Evolutionary conservation across 2,329 filamentous ascomycete genomes (phyloP).

Genomic region (Diplodia scrobiculata): DNA sequence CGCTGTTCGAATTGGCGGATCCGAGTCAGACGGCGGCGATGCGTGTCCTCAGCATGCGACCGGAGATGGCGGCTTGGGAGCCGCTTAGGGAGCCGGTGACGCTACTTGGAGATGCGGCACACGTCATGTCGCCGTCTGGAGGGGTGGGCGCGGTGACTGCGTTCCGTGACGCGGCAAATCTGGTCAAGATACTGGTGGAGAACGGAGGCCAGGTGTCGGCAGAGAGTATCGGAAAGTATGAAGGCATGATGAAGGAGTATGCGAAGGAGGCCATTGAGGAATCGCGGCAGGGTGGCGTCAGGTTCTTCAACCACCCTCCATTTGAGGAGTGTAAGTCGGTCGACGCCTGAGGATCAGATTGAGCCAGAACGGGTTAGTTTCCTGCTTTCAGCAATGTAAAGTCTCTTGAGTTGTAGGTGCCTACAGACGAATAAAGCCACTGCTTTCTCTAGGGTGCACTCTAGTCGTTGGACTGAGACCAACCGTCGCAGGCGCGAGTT

Average conservation of each 20-base stretch:
- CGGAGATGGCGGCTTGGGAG: conserved; percentile 41
- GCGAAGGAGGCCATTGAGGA: conserved; percentile 37
- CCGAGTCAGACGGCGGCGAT: conserved; percentile 39
- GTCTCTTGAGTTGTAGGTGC: not conserved
- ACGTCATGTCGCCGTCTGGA: conserved; percentile 52
- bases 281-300: not conserved
- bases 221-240: conserved; percentile 41
- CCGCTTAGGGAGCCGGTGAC: conserved; percentile 42
- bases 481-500: not conserved
- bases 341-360: not conserved
- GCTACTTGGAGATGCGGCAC: conserved; percentile 51
- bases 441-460: not conserved
- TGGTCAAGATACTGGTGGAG: conserved; percentile 45
- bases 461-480: not conserved
- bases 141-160: conserved; percentile 53
- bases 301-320: conserved; percentile 8
- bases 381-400: not conserved
- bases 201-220: conserved; percentile 34
- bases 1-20: conserved; percentile 33
- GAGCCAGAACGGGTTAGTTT: not conserved
- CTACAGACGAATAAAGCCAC: not conserved
- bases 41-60: conserved; percentile 40
- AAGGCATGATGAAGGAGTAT: conserved; percentile 45
- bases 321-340: conserved; percentile 8
- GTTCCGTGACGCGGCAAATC: conserved; percentile 46